Evolutionary conservation across 805 yeast species (phyloP).

Genomic region (Saccharomycopsis amapae): DNA sequence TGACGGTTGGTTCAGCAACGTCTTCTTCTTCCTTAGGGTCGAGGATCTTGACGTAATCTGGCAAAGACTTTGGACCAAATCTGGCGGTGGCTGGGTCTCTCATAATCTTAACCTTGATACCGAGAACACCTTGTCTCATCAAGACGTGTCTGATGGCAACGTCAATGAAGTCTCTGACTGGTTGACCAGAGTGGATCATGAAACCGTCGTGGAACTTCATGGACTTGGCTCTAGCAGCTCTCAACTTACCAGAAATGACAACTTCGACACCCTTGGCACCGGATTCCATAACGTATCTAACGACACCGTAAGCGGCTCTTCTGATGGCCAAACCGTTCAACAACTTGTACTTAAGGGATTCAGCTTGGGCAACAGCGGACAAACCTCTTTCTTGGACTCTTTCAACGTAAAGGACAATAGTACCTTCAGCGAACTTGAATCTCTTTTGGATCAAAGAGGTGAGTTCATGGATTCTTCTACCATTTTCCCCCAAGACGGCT

Average conservation of each 20-base stretch:
- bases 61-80: slow-evolving; percentile 84
- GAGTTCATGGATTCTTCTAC: slow-evolving; percentile 99
- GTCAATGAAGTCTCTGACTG: slow-evolving; percentile 97
- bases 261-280: slow-evolving; percentile 99
- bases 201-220: slow-evolving; percentile 99
- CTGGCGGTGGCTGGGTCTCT: slow-evolving; percentile 90
- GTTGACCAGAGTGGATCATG: slow-evolving; percentile 99
- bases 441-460: slow-evolving; percentile 97
- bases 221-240: slow-evolving; percentile 99
- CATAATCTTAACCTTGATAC: slow-evolving; percentile 99
- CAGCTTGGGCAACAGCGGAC: slow-evolving; percentile 99
- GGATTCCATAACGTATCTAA: slow-evolving; percentile 99
- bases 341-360: slow-evolving; percentile 96
- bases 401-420: slow-evolving; percentile 94
- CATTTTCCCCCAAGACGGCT: slow-evolving; percentile 98
- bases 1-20: slow-evolving; percentile 74
- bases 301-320: slow-evolving; percentile 99
- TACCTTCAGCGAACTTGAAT: slow-evolving; percentile 92
- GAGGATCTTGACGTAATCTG: slow-evolving; percentile 86
- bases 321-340: slow-evolving; percentile 98
- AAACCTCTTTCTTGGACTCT: slow-evolving; percentile 99
- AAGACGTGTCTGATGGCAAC: slow-evolving; percentile 98
- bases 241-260: slow-evolving; percentile 98
- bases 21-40: slow-evolving; percentile 94
- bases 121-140: slow-evolving; percentile 99